Evolutionary conservation across 345 rosid species (phyloP).

Genomic region (Eutrema japonicum): DNA sequence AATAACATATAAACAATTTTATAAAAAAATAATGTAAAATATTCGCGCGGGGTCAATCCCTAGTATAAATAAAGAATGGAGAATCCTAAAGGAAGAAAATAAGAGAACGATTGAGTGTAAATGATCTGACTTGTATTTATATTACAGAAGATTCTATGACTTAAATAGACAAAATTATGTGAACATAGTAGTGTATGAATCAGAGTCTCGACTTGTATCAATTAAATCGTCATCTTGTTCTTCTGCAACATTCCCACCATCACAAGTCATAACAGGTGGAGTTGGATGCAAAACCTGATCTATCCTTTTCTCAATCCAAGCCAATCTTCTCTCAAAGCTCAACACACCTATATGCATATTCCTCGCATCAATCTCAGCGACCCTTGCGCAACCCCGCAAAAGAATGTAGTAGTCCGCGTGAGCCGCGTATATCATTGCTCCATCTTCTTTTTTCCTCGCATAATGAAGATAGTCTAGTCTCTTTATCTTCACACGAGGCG

Average conservation of each 20-base stretch:
- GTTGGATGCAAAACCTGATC: constrained; percentile 57
- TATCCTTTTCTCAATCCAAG: constrained; percentile 70
- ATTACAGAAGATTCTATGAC: constrained; percentile 8
- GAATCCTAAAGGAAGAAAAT: no score
- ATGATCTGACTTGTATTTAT: neutral
- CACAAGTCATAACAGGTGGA: constrained; percentile 54
- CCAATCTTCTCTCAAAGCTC: constrained; percentile 74
- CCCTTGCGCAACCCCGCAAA: constrained; percentile 65
- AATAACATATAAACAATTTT: no score
- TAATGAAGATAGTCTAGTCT: constrained; percentile 68
- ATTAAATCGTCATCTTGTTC: constrained; percentile 25
- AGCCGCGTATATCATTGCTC: constrained; percentile 56
- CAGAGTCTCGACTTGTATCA: neutral
- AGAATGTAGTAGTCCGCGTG: constrained; percentile 86
- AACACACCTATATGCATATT: constrained; percentile 69
- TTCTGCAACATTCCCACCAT: constrained; percentile 27
- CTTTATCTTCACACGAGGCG: constrained; percentile 65
- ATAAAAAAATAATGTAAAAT: no score
- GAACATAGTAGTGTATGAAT: neutral
- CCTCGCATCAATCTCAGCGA: constrained; percentile 63
- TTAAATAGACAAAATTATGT: neutral
- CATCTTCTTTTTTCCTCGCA: constrained; percentile 62
- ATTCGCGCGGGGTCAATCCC: no score
- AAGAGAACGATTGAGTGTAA: no score
- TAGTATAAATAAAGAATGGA: no score